These are phyloP conservation scores for Capronia coronata DNA, from an alignment of 2,329 filamentous ascomycete species.

Conservation along the genomic window DNA sequence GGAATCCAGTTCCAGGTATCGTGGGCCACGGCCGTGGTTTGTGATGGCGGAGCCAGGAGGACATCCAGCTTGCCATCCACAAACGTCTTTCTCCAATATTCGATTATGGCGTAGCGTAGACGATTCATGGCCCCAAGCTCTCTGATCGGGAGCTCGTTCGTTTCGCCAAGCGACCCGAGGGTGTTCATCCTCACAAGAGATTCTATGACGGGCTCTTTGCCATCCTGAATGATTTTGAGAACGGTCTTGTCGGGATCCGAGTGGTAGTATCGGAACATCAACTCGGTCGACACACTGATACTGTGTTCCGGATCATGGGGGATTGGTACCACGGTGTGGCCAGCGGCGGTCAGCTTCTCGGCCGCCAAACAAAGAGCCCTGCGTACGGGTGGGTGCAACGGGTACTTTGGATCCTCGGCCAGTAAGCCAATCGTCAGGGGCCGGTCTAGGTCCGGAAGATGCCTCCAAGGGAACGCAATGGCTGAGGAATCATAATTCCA, in stretches of 20 bases:
- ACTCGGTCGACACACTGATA: not conserved
- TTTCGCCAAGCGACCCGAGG: no score
- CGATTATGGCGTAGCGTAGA: no score
- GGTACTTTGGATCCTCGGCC: constrained; percentile 35
- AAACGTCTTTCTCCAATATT: no score
- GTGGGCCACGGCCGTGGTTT: no score
- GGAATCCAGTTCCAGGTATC: no score
- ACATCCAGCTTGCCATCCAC: no score
- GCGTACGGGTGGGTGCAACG: constrained; percentile 36
- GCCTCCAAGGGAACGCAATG: constrained; percentile 48
- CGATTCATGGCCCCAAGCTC: no score
- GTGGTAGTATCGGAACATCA: not conserved
- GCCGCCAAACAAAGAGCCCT: constrained; percentile 37
- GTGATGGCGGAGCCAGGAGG: no score
- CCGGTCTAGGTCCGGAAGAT: no score
- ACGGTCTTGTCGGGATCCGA: not conserved
- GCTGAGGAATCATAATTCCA: constrained; percentile 44
- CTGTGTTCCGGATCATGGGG: constrained; percentile 30
- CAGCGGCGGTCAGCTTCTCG: constrained; percentile 29
- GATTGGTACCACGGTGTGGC: constrained; percentile 43
- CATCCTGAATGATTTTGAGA: not conserved
- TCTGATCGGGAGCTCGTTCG: no score
- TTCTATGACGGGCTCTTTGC: not conserved
- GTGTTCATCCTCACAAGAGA: no score
- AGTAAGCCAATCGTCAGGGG: constrained; percentile 40